Base-by-base conservation (phyloP, 73 alveolate species). In the Paramecium sexaurelia region DNA sequence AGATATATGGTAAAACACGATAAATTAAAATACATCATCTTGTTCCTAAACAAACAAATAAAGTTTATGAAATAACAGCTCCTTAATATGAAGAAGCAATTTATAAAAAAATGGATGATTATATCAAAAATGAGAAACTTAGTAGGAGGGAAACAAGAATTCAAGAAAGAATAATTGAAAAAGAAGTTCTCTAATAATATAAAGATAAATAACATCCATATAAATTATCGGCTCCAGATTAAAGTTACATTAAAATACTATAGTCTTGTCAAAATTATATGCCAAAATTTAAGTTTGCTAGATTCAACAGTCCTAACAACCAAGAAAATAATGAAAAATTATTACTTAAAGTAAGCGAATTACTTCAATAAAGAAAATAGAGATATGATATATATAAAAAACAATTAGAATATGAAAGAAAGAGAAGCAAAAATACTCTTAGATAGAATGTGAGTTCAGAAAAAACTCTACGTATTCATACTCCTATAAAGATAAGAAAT, bases 61-160 rank as follows among this genome's bases (percentile, higher is more conserved):
- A 61, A 61, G 43, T 29, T 7, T 29, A 26, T 61, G 83, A 61
- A 61, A 10, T 61, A 10, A 4, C 11, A 29, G 11, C 13, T 26
- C 83, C 83, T 2, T 32, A 29, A 13, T 35, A 13, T 71, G 86
- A 71, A 71, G 55, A 36, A 11, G 86, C 86, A 2, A 71, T 71
- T 0, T 71, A 27, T 19, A 71, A 71, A 36, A 71, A 71, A 40
- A 71, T 71, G 86, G 86, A 71, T 35, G 86, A 71, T 71, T 32
- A 35, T 19, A 35, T 71, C 7, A 71, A 40, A 71, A 71, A 71
- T 10, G 86, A 71, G 35, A 71, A 37, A 11, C 90, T 45, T 13
- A 29, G 61, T 13, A 5, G 27, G 22, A 37, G 90, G 19, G 90
- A 78, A 17, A 78, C 90, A 15, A n/a, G 90, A 10, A 33, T 22